Evolutionary conservation across 192 early-diverging fungal genomes (phyloP), one percentile per base, ranked within the genome.

Genomic region (Phlyctochytrium bullatum): DNA sequence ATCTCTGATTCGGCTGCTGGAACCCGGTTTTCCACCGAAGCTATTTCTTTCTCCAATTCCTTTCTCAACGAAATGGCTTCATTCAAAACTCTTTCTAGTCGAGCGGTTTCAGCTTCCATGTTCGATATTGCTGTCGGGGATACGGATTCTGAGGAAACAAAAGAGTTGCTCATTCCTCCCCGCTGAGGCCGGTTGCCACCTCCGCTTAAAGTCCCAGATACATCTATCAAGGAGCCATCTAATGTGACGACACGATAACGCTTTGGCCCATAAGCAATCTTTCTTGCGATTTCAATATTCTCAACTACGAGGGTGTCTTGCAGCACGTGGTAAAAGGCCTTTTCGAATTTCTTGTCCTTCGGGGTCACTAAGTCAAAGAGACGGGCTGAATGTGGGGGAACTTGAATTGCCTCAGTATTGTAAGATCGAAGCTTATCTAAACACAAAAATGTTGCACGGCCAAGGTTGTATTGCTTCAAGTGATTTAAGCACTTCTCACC

Each of bases 171-270:
- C 97, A 98, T 99, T 29, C 88, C 92, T 12, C 97, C 97, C 16
- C 88, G 83, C 4, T 78, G 75, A 0, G 88, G 83, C 54, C 81
- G 80, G 14, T 66, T 84, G 24, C 95, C 96, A 56, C 95, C 97
- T 65, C 96, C 96, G 33, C 86, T 88, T 92, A 99, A 94, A 3
- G 95, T 90, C 69, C 97, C 96, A 3, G 89, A 88, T 25, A 83
- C 85, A 64, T 97, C 96, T 61, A 99, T 93, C 52, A 98, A 73
- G 56, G 93, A 84, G 1, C 97, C 96, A 56, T 91, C 91, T 36
- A 99, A 73, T 0, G 93, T 98, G 2, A 99, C 97, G 3, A 98
- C 95, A 31, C 96, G 86, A 82, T 88, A 91, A n/a, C 94, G 85
- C 28, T 78, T 80, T n/a, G 91, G 89, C 1, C 81, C 81, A 68